Evolutionary conservation across 768 basidiomycete genomes (phyloP).

Genomic region (Lentinula boryana): DNA sequence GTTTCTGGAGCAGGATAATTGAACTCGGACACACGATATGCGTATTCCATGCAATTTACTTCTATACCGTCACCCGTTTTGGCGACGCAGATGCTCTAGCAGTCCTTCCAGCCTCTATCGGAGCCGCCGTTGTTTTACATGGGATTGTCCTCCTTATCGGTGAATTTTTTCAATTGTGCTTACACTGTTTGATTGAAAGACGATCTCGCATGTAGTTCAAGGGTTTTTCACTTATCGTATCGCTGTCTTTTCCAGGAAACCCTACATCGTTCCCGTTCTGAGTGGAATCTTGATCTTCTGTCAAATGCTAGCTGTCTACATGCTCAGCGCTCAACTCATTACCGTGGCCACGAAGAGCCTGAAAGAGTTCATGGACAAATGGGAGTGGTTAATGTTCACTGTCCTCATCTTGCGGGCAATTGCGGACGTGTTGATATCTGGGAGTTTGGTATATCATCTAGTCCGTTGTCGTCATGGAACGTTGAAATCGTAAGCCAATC

Average conservation of each 20-base stretch:
- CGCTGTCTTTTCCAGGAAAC: neutral
- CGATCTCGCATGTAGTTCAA: neutral
- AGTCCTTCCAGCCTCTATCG: neutral
- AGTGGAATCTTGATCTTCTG: neutral
- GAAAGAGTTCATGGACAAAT: neutral
- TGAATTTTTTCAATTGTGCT: neutral
- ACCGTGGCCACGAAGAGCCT: neutral
- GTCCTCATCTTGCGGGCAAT: neutral
- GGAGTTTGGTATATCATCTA: neutral
- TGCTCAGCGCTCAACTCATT: neutral
- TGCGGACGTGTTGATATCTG: neutral
- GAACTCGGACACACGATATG: constrained; percentile 1
- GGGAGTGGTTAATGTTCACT: constrained; percentile 1
- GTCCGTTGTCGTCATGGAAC: neutral
- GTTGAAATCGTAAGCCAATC: neutral
- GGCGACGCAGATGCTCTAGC: neutral
- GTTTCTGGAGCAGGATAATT: neutral
- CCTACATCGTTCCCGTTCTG: neutral
- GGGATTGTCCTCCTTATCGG: neutral
- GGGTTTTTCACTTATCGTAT: neutral
- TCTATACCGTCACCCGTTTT: neutral
- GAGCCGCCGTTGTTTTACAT: neutral
- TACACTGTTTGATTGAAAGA: neutral
- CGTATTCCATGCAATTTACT: neutral
- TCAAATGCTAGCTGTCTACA: neutral